phyloP scores from a whole-genome alignment of 1,284 basidiomycete genomes.

The Tilletia setariae region DNA sequence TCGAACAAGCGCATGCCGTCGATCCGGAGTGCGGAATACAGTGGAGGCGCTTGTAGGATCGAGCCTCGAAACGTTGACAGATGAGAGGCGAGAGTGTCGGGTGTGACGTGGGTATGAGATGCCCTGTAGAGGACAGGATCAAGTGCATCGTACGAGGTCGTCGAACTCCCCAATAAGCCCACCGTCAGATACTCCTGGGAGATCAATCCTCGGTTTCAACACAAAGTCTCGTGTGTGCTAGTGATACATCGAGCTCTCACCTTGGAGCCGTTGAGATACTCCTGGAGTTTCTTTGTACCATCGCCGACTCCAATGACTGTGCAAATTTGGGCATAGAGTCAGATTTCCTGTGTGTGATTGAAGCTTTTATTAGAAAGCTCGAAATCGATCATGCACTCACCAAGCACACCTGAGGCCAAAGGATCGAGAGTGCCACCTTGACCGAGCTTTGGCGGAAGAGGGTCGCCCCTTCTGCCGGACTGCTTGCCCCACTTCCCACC shows the following conservation, averaged over 20 bases:
- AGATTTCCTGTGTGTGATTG: background rate
- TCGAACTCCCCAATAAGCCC: conserved; percentile 87
- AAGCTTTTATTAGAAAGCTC: no score
- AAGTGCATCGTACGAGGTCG: conserved; percentile 89
- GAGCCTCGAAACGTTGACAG: conserved; percentile 79
- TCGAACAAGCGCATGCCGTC: conserved; percentile 94
- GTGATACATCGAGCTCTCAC: conserved; percentile 58
- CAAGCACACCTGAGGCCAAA: conserved; percentile 78
- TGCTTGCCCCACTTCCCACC: background rate
- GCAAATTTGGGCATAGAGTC: background rate
- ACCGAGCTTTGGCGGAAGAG: conserved; percentile 66
- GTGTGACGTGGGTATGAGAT: conserved; percentile 79
- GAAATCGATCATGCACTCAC: conserved; percentile 18
- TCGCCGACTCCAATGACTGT: conserved; percentile 84
- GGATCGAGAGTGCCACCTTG: conserved; percentile 96
- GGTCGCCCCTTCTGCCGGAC: conserved; percentile 57
- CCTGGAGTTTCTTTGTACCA: conserved; percentile 80
- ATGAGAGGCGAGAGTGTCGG: conserved; percentile 68
- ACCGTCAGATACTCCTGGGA: conserved; percentile 82
- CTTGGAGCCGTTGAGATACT: conserved; percentile 88
- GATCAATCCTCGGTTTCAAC: conserved; percentile 14
- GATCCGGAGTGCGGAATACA: conserved; percentile 95
- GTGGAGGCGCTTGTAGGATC: conserved; percentile 67
- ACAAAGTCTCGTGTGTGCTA: background rate
- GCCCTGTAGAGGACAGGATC: conserved; percentile 59